A percentile compares a stretch with the other conserved stretches of the same genome.
Conservation (phyloP, 1,139 yeast species). For the Scheffersomyces insectosa region DNA sequence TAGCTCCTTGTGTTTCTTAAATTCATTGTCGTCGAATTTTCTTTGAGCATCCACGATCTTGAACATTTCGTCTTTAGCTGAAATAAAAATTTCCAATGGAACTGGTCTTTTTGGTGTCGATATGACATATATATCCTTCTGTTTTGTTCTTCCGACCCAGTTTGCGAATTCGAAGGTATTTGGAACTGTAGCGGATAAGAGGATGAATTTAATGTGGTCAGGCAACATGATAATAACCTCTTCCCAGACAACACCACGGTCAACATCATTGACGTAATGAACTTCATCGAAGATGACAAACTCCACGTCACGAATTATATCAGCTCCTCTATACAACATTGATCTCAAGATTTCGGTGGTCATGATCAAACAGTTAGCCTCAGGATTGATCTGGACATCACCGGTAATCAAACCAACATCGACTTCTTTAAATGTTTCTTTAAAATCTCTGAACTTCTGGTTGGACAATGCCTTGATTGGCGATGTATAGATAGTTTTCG, state of each 20-base stretch:
- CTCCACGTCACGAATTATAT: slow-evolving; percentile 92
- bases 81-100: slow-evolving; percentile 81
- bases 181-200: slow-evolving; percentile 95
- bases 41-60: slow-evolving; percentile 77
- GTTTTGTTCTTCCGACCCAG: slow-evolving; percentile 98
- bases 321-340: slow-evolving; percentile 96
- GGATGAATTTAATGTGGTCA: slow-evolving; percentile 86
- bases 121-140: slow-evolving; percentile 91
- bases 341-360: slow-evolving; percentile 94
- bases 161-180: slow-evolving; percentile 97
- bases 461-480: slow-evolving; percentile 92
- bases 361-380: slow-evolving; percentile 95
- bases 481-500: slow-evolving; percentile 88
- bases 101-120: slow-evolving; percentile 96
- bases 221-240: slow-evolving; percentile 97
- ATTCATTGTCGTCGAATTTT: slow-evolving; percentile 65
- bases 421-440: slow-evolving; percentile 71
- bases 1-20: slow-evolving; percentile 58
- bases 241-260: slow-evolving; percentile 99
- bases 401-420: slow-evolving; percentile 97
- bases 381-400: slow-evolving; percentile 96
- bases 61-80: slow-evolving; percentile 70
- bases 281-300: slow-evolving; percentile 98
- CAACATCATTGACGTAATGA: slow-evolving; percentile 94
- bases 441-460: slow-evolving; percentile 92